Percentiles rank a stretch among this genome's conserved stretches.
phyloP scores from a whole-genome alignment of 768 basidiomycete species.

The Collybiopsis confluens region DNA sequence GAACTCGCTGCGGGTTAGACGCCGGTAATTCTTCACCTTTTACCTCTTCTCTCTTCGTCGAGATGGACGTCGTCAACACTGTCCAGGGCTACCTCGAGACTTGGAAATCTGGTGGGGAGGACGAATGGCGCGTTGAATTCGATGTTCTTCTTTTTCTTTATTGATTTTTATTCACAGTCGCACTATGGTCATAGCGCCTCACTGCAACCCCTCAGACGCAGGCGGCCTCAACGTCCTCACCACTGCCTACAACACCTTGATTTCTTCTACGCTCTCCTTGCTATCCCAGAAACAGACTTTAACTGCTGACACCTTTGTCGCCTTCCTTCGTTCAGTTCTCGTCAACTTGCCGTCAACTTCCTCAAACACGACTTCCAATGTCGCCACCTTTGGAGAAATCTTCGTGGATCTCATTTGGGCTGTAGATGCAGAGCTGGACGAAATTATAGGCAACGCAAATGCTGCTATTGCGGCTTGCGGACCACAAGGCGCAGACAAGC shows the following conservation, averaged over 20 bases:
- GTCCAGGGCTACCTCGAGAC: constrained; percentile 45
- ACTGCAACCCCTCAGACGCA: constrained; percentile 54
- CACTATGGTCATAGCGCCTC: constrained; percentile 53
- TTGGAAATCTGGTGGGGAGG: constrained; percentile 60
- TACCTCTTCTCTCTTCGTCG: not conserved
- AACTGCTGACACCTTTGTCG: constrained; percentile 46
- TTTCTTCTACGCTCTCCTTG: constrained; percentile 53
- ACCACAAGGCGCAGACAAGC: constrained; percentile 26
- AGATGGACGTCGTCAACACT: constrained; percentile 58
- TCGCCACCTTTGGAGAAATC: constrained; percentile 55
- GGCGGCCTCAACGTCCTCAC: constrained; percentile 52
- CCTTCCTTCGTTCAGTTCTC: constrained; percentile 62
- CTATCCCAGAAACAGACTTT: constrained; percentile 49
- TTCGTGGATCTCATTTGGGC: constrained; percentile 83
- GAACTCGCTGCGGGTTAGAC: too few relatives aligned
- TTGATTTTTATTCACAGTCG: constrained; percentile 39
- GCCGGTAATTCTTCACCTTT: not conserved
- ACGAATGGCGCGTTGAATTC: constrained; percentile 48
- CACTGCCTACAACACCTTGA: constrained; percentile 65
- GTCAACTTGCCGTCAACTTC: constrained; percentile 66
- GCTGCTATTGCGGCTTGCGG: constrained; percentile 29
- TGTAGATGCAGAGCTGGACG: constrained; percentile 73
- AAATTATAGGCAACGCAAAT: constrained; percentile 56
- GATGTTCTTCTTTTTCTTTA: constrained; percentile 13
- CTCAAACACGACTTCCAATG: constrained; percentile 41